Conservation (phyloP, 495 filamentous ascomycete species). For the Geopyxis carbonaria region DNA sequence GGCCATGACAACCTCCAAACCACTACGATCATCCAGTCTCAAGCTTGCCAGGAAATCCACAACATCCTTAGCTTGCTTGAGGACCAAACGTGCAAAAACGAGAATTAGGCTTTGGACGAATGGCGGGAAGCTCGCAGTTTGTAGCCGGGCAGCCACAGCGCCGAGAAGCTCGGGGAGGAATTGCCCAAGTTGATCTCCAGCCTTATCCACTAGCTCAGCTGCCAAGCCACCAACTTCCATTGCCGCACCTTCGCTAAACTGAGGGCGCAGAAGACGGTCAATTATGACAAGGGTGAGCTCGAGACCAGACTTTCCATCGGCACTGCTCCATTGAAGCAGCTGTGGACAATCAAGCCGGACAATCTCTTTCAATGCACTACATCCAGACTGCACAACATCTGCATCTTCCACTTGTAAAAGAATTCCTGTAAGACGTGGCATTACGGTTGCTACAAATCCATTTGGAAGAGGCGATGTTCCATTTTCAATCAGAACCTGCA, state of each 20-base stretch:
- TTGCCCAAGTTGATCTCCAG: conserved; percentile 63
- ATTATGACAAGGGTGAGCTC: conserved; percentile 83
- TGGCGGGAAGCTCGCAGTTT: conserved; percentile 57
- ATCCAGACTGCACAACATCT: conserved; percentile 74
- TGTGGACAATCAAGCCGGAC: conserved; percentile 74
- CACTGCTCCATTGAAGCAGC: conserved; percentile 62
- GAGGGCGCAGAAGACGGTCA: conserved; percentile 69
- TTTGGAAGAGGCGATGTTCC: conserved; percentile 67
- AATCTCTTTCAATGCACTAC: conserved; percentile 70
- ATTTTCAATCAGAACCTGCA: conserved; percentile 64
- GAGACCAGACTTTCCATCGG: conserved; percentile 61
- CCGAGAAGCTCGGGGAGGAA: conserved; percentile 77
- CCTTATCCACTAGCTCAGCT: conserved; percentile 80
- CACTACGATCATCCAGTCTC: conserved; percentile 54
- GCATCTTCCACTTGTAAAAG: conserved; percentile 64
- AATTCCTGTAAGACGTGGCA: conserved; percentile 73
- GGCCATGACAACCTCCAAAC: conserved; percentile 68
- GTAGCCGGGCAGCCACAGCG: conserved; percentile 74
- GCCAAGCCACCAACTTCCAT: conserved; percentile 89
- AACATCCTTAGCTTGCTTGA: conserved; percentile 72
- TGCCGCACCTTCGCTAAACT: conserved; percentile 77
- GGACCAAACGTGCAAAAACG: conserved; percentile 78
- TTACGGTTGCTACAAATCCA: conserved; percentile 65
- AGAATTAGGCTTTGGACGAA: conserved; percentile 89
- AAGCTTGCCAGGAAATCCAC: conserved; percentile 78